Base-by-base conservation (phyloP, 345 rosid species). In the Linum trigynum region DNA sequence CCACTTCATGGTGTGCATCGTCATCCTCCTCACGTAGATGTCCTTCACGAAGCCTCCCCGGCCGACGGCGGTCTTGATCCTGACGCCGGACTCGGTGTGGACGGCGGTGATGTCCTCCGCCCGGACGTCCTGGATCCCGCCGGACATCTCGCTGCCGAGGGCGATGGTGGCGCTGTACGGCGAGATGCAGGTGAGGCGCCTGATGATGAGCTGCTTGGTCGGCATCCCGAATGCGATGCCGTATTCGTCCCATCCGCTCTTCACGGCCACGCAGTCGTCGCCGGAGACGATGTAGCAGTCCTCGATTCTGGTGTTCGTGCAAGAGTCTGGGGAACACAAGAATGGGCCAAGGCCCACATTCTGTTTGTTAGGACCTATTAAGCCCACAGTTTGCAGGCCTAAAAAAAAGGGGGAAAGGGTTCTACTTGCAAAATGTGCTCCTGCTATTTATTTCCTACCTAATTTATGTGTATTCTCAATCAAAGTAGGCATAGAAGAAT, bases 261-360 rank as follows among this genome's bases (percentile, higher is more conserved):
- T 88, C 3, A 92, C 89, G 5, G 98, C 98, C 73, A 92, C 77
- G 71, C 98, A 92, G 37, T 92, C 98, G 59, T 92, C 98, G 36
- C 98, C 98, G 1, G 96, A 92, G 43, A 89, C 83, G 62, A 89
- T 84, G 81, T 87, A 85, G 66, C 86, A 87, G 78, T 92, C 98
- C 70, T 92, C 95, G 59, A 92, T 92, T 48, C 79, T 84, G 3
- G 80, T 77, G 77, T 92, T 92, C 3, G 95, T 89, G 77, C 98
- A 92, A 3, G 98, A 92, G 79, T 92, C 98, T 91, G 85, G 23
- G 50, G 2, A 14, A 9, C 51, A 14, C 12, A 45, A 45, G 12
- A 45, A 41, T 4, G 5, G 45, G 45, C 6, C 45, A 4, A 4
- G 45, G 45, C 45, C 45, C 45, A 23, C 32, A 23, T 23, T 23